Evolutionary conservation across 495 filamentous ascomycete species (phyloP).

Genomic region (Tuber microsphaerosporum): DNA sequence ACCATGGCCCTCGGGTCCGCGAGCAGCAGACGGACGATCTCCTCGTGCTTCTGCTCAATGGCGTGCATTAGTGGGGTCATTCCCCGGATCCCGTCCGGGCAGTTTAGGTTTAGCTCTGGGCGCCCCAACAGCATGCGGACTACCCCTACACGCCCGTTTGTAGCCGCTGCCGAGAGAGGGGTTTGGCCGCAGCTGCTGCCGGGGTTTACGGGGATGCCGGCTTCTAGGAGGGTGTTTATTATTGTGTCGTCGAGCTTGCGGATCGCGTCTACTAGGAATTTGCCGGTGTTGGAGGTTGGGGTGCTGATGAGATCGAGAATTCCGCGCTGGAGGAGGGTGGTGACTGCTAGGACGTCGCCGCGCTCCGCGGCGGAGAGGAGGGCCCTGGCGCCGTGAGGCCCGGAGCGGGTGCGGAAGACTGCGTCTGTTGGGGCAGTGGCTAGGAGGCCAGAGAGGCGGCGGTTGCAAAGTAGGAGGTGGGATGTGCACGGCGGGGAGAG

Average conservation of each 20-base stretch:
- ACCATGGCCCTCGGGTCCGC: neutral
- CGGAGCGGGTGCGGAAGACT: neutral
- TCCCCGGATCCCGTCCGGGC: neutral
- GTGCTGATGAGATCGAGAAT: neutral
- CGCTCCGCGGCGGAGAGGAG: neutral
- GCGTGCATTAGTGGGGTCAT: conserved; percentile 1
- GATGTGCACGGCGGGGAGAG: neutral
- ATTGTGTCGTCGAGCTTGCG: neutral
- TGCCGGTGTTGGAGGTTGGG: neutral
- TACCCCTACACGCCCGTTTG: neutral
- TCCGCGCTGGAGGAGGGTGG: neutral
- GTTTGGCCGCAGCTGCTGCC: neutral
- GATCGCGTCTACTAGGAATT: neutral
- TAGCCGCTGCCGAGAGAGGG: neutral
- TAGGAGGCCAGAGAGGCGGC: neutral
- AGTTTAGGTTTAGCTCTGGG: neutral
- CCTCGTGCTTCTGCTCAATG: neutral
- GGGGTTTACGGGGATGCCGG: neutral
- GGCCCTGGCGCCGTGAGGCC: neutral
- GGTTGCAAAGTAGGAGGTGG: neutral
- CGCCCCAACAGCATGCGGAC: neutral
- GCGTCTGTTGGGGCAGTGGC: conserved; percentile 2
- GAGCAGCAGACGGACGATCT: neutral
- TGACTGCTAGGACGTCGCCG: neutral
- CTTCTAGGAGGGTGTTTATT: neutral